Conservation (phyloP, 805 yeast genomes). For the Saturnispora zaruensis region DNA sequence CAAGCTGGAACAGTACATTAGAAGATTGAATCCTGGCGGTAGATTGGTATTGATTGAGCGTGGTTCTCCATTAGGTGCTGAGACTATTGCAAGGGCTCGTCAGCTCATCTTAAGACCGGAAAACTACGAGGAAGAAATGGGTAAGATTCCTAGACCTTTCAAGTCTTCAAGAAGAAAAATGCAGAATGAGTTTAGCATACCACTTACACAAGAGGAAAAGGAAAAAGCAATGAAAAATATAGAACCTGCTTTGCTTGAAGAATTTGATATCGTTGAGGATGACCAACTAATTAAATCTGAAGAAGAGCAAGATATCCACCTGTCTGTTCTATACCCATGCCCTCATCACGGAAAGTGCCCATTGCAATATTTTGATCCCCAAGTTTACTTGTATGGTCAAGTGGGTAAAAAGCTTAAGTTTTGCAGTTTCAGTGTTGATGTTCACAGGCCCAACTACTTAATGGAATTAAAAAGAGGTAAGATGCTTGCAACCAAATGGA, state of each 20-base stretch:
- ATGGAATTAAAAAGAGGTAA: conserved; percentile 81
- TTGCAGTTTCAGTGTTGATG: conserved; percentile 65
- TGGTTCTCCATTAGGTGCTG: conserved; percentile 87
- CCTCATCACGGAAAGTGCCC: conserved; percentile 85
- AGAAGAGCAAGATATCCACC: conserved; percentile 31
- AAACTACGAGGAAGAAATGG: conserved; percentile 41
- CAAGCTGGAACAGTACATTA: conserved; percentile 49
- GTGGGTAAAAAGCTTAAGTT: conserved; percentile 57
- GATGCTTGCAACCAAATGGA: conserved; percentile 67
- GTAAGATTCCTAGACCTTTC: conserved; percentile 66
- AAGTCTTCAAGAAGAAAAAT: conserved; percentile 26
- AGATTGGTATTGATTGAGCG: conserved; percentile 73
- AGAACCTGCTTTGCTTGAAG: conserved; percentile 22
- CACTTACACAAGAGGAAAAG: conserved; percentile 7
- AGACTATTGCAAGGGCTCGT: conserved; percentile 80
- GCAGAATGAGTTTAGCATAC: background rate
- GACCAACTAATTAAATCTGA: conserved; percentile 9
- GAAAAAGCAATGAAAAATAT: conserved; percentile 18
- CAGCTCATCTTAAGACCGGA: conserved; percentile 88
- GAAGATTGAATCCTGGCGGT: conserved; percentile 68
- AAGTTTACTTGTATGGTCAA: conserved; percentile 44
- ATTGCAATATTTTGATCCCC: conserved; percentile 68
- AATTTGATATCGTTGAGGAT: conserved; percentile 18
- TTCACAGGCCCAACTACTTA: conserved; percentile 71
- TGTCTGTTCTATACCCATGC: conserved; percentile 81